Evolutionary conservation across 106 monocot genomes (phyloP), one percentile per base, ranked within the genome.

Genomic region (Posidonia australis): DNA sequence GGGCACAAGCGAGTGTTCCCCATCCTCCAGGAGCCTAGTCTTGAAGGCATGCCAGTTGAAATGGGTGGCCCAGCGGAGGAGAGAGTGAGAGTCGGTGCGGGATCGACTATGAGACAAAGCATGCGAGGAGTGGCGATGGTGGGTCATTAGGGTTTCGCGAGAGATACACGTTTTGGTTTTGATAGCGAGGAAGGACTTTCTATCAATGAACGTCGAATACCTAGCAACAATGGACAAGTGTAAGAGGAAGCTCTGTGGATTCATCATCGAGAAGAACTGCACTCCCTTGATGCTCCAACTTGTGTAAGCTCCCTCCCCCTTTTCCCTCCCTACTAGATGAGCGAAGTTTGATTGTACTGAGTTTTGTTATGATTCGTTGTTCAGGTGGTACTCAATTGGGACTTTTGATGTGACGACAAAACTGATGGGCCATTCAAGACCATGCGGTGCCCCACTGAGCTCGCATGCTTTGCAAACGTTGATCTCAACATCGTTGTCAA

Each of bases 381-480:
- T 18, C 66, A 94, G 93, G 46, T 98, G 98, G 98, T 91, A 98
- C 83, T 98, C 98, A 17, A 85, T 91, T n/a, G 98, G 91, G 23
- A 98, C 98, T 13, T 98, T 64, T 53, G 91, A 98, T 58, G 79
- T 77, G 68, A 68, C 43, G 22, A 60, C 84, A 93, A 79, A 77
- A 88, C 92, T 4, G 92, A 85, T 0, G 92, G 92, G 10, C 92
- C 92, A 6, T 93, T 85, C 59, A 88, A 88, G 67, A 93, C 92
- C 68, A 88, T 93, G 59, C 83, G 64, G 72, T 58, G 63, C 53
- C 3, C 77, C 9, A 60, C 62, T 13, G 88, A 93, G 72, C 85
- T 74, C 5, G 77, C 78, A 1, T 88, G 88, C 67, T 82, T 54
- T n/a, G 92, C 92, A 12, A 93, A 93, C 65, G 78, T 44, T 43